phyloP scores from a whole-genome alignment of 2,329 filamentous ascomycete species.

The Penicillium expansum region DNA sequence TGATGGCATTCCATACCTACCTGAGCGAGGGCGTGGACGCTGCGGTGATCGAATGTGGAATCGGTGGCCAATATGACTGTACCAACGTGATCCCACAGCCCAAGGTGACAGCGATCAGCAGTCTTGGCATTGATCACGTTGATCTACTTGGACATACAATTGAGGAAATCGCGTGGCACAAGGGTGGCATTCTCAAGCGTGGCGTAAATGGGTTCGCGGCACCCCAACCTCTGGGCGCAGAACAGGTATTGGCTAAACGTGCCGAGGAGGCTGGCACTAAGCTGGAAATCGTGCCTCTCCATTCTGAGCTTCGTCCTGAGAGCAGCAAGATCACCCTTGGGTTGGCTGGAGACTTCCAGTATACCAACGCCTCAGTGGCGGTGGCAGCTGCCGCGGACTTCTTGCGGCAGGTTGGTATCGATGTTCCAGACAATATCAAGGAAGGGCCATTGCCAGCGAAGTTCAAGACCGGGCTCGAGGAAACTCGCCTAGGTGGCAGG shows the following conservation, averaged over 20 bases:
- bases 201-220: slow-evolving; percentile 63
- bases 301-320: slow-evolving; percentile 43
- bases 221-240: slow-evolving; percentile 54
- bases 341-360: slow-evolving; percentile 61
- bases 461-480: slow-evolving; percentile 64
- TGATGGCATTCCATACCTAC: slow-evolving; percentile 85
- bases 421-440: slow-evolving; percentile 39
- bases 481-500: slow-evolving; percentile 69
- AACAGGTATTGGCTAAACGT: slow-evolving; percentile 56
- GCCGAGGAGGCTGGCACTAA: slow-evolving; percentile 51
- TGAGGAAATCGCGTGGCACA: slow-evolving; percentile 86
- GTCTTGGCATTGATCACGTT: slow-evolving; percentile 81
- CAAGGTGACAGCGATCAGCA: slow-evolving; percentile 70
- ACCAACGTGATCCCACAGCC: slow-evolving; percentile 79
- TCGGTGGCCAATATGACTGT: slow-evolving; percentile 88
- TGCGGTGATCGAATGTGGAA: slow-evolving; percentile 87
- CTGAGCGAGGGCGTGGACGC: slow-evolving; percentile 70
- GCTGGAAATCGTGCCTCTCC: slow-evolving; percentile 49
- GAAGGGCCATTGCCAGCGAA: slow-evolving; percentile 54
- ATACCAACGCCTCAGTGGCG: slow-evolving; percentile 61
- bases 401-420: slow-evolving; percentile 37
- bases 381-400: slow-evolving; percentile 49
- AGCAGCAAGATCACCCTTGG: slow-evolving; percentile 54
- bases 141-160: slow-evolving; percentile 75
- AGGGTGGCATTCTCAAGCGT: slow-evolving; percentile 78